Base-by-base conservation (phyloP, 2,329 filamentous ascomycete species). In the Sarocladiaceae sp. region DNA sequence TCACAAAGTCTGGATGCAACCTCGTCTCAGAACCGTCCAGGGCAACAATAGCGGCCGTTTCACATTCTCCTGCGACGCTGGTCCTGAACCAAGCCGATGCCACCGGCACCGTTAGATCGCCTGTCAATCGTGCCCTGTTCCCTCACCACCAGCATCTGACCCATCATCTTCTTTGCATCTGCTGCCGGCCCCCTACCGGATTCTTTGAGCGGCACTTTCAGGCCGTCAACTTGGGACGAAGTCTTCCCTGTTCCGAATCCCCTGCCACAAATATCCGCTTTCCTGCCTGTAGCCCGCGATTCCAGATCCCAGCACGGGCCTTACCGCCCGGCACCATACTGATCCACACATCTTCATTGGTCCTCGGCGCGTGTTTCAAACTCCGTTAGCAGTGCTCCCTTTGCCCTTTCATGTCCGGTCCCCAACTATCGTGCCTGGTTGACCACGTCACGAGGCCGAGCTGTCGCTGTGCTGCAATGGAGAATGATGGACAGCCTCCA, bases 321-420 rank as follows among this genome's bases (percentile, higher is more conserved):
- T 41, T 41, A 15, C 37, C 37, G 37, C 37, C 37, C 23, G 23
- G 37, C 10, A 11, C 34, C 6, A 7, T 11, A n/a, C 23, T 15
- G 20, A 9, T 23, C 19, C 23, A 27, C 19, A 6, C 4, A 19
- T 21, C 34, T 21, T 26, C 19, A 41, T 41, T 41, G 37, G 37
- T 24, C 37, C 37, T 41, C 37, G 37, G 37, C 37, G 37, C 37
- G 37, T 41, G 37, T 41, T 41, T 41, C 37, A 41, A 21, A 21
- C 6, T 29, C 19, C 20, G 26, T 26, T 39, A 21, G 21, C 20
- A n/a, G n/a, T n/a, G n/a, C n/a, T n/a, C n/a, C n/a, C n/a, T n/a
- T n/a, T n/a, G n/a, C n/a, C n/a, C n/a, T n/a, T n/a, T n/a, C n/a
- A n/a, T n/a, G n/a, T n/a, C n/a, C n/a, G n/a, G n/a, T n/a, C n/a